Evolutionary conservation across 1,284 basidiomycete genomes (phyloP).

Genomic region (Amylostereum areolatum): DNA sequence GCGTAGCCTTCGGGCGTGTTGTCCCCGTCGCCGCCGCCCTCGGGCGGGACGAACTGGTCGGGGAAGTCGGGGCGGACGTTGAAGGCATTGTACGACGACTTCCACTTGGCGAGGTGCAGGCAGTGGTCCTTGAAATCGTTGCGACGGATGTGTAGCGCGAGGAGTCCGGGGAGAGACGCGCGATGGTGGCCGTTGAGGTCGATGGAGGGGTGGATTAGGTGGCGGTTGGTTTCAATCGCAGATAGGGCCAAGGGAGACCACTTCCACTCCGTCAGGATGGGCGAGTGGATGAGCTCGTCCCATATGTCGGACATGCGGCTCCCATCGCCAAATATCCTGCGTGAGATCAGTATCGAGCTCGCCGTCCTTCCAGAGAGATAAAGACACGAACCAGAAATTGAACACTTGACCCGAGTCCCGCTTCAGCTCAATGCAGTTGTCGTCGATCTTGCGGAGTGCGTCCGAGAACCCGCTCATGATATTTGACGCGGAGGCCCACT

Average conservation of each 20-base stretch:
- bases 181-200: conserved; percentile 14
- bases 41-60: conserved; percentile 41
- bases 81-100: conserved; percentile 47
- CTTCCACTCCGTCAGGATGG: conserved; percentile 42
- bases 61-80: conserved; percentile 46
- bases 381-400: conserved; percentile 39
- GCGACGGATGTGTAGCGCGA: conserved; percentile 51
- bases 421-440: conserved; percentile 43
- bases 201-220: conserved; percentile 33
- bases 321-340: background rate
- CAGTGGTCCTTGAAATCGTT: conserved; percentile 67
- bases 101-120: conserved; percentile 45
- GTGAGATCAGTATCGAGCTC: background rate
- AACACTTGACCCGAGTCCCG: conserved; percentile 37
- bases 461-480: conserved; percentile 48
- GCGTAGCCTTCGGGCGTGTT: conserved; percentile 22
- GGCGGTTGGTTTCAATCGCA: conserved; percentile 45
- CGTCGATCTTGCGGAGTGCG: conserved; percentile 27
- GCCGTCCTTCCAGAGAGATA: background rate
- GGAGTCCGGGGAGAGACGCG: background rate
- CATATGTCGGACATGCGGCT: background rate
- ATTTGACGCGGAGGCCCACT: conserved; percentile 25
- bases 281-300: conserved; percentile 27
- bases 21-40: background rate
- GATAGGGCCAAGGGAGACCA: conserved; percentile 58